phyloP scores from a whole-genome alignment of 139 green algal genomes.

The Dunaliella primolecta region DNA sequence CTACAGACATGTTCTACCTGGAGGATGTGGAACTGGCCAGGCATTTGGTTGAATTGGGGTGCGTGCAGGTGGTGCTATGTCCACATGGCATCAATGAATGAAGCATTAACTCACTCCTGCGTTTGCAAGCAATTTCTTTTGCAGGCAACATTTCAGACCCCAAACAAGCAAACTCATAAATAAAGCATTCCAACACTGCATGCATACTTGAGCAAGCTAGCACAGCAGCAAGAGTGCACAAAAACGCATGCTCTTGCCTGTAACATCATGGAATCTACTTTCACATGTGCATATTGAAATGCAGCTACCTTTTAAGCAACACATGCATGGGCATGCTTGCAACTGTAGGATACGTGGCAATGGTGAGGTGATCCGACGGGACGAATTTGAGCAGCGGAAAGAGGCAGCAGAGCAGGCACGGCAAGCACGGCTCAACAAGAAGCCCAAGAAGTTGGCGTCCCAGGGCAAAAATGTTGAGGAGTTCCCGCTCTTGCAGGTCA shows the following conservation, averaged over 20 bases:
- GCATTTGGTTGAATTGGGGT: constrained; percentile 82
- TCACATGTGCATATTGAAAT: too few species aligned
- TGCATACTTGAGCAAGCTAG: too few species aligned
- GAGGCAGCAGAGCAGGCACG: constrained; percentile 62
- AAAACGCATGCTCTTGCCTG: too few species aligned
- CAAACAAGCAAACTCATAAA: too few species aligned
- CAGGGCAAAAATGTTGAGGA: constrained; percentile 69
- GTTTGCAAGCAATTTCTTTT: too few species aligned
- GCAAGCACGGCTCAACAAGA: constrained; percentile 64
- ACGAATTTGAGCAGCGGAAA: constrained; percentile 86
- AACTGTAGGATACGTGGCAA: constrained; percentile 76
- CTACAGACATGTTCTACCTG: constrained; percentile 82
- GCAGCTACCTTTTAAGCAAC: too few species aligned
- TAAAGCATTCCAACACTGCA: too few species aligned
- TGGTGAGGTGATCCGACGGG: constrained; percentile 79
- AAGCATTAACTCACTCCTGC: too few species aligned
- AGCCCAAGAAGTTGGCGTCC: constrained; percentile 69
- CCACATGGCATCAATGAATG: background rate
- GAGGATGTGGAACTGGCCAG: constrained; percentile 74
- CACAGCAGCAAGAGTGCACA: too few species aligned
- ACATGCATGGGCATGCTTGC: too few species aligned
- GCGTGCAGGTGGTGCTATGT: background rate
- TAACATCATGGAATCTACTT: too few species aligned
- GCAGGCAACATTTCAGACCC: too few species aligned
- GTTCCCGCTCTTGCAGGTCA: constrained; percentile 70